Evolutionary conservation across 306 rosid species (phyloP).

Genomic region (Casuarina glauca): DNA sequence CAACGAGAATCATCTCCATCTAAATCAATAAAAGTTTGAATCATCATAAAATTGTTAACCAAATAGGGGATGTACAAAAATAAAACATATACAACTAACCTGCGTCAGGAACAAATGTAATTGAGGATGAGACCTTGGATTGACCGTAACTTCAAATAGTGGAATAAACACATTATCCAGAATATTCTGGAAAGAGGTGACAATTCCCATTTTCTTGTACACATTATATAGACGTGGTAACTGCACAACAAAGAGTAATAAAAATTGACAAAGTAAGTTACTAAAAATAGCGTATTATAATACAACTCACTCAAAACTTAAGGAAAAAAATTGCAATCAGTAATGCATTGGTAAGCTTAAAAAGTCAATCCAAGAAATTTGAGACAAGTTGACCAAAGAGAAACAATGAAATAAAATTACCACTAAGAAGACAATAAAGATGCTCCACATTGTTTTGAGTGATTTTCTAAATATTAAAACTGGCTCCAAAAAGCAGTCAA

Average conservation of each 20-base stretch:
- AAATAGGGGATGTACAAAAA: background rate
- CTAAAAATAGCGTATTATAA: background rate
- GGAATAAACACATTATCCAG: conserved; percentile 80
- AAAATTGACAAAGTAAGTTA: conserved; percentile 20
- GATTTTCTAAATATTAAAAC: background rate
- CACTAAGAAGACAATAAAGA: background rate
- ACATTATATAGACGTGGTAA: conserved; percentile 74
- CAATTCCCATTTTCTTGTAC: conserved; percentile 82
- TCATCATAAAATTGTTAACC: background rate
- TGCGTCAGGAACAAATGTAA: conserved; percentile 76
- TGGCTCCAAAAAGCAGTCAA: background rate
- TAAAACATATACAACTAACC: conserved; percentile 41
- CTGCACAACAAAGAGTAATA: conserved; percentile 41
- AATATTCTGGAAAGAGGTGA: conserved; percentile 78
- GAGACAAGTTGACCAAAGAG: background rate
- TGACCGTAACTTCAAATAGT: conserved; percentile 73
- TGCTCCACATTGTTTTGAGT: background rate
- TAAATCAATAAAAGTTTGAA: background rate
- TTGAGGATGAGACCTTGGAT: conserved; percentile 89
- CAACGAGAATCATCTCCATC: background rate
- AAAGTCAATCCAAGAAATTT: background rate
- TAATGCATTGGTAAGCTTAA: background rate
- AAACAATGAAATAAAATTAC: background rate
- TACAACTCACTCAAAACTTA: conserved; percentile 5
- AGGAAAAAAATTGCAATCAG: background rate